phyloP scores from a whole-genome alignment of 2,329 filamentous ascomycete genomes.

The Apiospora aurea region DNA sequence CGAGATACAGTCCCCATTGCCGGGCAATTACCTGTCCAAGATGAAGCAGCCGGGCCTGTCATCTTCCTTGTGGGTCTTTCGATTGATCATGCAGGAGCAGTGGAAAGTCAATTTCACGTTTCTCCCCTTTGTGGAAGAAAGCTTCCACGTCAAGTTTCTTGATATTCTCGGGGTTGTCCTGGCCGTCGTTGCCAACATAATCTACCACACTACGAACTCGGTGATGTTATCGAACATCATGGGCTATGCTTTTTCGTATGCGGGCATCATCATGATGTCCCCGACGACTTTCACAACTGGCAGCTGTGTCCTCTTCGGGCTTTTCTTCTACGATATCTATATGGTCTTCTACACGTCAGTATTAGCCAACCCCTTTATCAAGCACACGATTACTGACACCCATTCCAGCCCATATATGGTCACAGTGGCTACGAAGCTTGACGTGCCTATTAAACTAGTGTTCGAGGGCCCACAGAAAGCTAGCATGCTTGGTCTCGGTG shows the following conservation, averaged over 20 bases:
- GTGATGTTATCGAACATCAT: conserved; percentile 79
- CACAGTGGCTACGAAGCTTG: conserved; percentile 85
- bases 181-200: conserved; percentile 60
- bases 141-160: conserved; percentile 61
- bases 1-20: conserved; percentile 47
- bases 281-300: conserved; percentile 88
- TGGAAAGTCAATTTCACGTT: conserved; percentile 60
- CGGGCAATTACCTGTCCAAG: conserved; percentile 46
- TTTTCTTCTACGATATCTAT: conserved; percentile 96
- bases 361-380: no score
- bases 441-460: conserved; percentile 91
- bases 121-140: conserved; percentile 57
- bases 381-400: conserved; percentile 31
- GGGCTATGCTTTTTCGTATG: conserved; percentile 87
- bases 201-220: conserved; percentile 71
- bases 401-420: conserved; percentile 75
- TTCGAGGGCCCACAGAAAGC: conserved; percentile 72
- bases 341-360: conserved; percentile 85
- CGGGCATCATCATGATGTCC: conserved; percentile 81
- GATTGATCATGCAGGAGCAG: conserved; percentile 56
- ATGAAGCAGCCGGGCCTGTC: conserved; percentile 37
- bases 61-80: conserved; percentile 56
- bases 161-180: conserved; percentile 63
- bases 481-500: conserved; percentile 91
- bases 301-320: conserved; percentile 74